Percentiles rank a stretch among this genome's conserved stretches.
Conservation (phyloP, 495 filamentous ascomycete genomes). For the Penicillium riverlandense region DNA sequence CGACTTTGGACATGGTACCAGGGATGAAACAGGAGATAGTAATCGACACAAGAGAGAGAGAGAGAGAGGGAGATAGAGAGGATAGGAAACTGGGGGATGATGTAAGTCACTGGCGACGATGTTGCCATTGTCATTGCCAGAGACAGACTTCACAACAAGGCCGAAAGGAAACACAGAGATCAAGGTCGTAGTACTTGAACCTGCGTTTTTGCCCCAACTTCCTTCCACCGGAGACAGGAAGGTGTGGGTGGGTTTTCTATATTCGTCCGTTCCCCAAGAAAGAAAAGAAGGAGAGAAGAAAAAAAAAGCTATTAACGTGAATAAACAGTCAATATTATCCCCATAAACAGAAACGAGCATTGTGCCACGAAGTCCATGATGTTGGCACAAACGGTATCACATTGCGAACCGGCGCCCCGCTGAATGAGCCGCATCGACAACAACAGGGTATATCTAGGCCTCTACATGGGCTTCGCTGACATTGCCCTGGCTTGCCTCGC, state of each 20-base stretch:
- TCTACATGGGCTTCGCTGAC: slow-evolving; percentile 41
- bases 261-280: slow-evolving; percentile 1
- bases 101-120: too few species aligned
- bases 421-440: slow-evolving; percentile 22
- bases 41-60: slow-evolving; percentile 2
- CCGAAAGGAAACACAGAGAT: too few species aligned
- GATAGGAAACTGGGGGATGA: neutral
- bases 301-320: slow-evolving; percentile 43
- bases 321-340: slow-evolving; percentile 44
- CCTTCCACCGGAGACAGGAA: too few species aligned
- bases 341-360: slow-evolving; percentile 36
- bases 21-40: slow-evolving; percentile 13
- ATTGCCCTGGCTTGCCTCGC: slow-evolving; percentile 50
- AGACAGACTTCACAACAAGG: too few species aligned
- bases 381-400: slow-evolving; percentile 35
- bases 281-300: slow-evolving; percentile 16
- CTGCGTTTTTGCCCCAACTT: too few species aligned
- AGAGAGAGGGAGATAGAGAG: slow-evolving; percentile 25
- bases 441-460: slow-evolving; percentile 32
- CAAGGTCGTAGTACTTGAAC: too few species aligned
- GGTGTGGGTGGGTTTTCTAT: too few species aligned
- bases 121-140: too few species aligned
- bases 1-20: slow-evolving; percentile 36
- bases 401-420: slow-evolving; percentile 27
- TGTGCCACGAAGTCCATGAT: slow-evolving; percentile 35